Evolutionary conservation across 2,329 filamentous ascomycete genomes (phyloP).

Genomic region (Ophiostoma himal-ulmi): DNA sequence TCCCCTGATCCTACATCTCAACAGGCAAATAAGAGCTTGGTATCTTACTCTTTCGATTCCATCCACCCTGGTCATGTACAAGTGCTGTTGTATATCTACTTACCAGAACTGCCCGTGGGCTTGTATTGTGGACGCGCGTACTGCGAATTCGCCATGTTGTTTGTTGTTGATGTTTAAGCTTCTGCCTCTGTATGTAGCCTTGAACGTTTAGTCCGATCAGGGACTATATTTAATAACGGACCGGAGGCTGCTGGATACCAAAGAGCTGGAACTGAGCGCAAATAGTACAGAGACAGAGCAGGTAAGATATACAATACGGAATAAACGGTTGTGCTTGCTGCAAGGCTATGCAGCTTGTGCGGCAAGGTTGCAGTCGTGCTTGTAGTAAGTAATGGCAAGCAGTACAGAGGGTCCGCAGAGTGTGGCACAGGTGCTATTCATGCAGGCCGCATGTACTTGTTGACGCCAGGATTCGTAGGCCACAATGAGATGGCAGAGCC

Average conservation of each 20-base stretch:
- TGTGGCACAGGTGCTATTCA: slow-evolving; percentile 9
- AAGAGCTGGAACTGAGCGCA: neutral
- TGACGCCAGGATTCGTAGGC: neutral
- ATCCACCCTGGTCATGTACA: neutral
- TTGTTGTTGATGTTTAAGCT: slow-evolving; percentile 15
- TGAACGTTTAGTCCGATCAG: neutral
- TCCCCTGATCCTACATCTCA: neutral
- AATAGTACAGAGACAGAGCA: neutral
- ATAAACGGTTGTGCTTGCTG: neutral
- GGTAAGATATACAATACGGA: neutral
- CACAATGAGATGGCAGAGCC: neutral
- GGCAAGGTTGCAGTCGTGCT: neutral
- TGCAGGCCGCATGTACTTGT: slow-evolving; percentile 1
- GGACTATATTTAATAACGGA: neutral
- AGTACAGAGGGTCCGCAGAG: neutral
- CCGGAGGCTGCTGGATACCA: neutral
- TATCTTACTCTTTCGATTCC: no score
- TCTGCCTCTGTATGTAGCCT: neutral
- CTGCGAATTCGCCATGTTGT: slow-evolving; percentile 24
- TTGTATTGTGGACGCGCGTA: slow-evolving; percentile 22
- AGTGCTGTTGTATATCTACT: neutral
- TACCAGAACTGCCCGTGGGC: neutral
- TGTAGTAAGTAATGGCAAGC: slow-evolving; percentile 12
- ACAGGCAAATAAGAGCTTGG: no score
- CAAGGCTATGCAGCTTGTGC: neutral